Evolutionary conservation across 2,329 filamentous ascomycete species (phyloP).

Genomic region (Cryphonectria radicalis): DNA sequence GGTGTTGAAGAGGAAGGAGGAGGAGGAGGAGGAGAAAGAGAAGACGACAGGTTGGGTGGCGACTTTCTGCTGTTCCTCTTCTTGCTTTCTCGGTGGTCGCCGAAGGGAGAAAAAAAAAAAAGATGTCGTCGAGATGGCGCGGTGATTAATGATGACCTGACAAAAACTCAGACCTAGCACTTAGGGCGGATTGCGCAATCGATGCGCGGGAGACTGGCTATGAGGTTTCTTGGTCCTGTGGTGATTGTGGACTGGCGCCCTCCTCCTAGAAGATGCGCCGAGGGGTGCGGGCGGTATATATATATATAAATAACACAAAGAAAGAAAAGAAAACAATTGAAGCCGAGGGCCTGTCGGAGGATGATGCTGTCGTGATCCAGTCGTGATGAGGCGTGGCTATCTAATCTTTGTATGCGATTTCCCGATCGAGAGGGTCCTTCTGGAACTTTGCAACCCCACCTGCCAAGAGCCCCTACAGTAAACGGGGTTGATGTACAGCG

Average conservation of each 20-base stretch:
- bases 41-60: background rate
- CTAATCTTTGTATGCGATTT: conserved; percentile 1
- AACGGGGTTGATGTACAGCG: no score
- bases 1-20: background rate
- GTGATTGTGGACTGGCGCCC: background rate
- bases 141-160: conserved; percentile 6
- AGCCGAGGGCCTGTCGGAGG: background rate
- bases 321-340: background rate
- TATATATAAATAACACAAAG: background rate
- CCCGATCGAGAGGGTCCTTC: background rate
- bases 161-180: background rate
- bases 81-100: background rate
- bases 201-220: conserved; percentile 5
- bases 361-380: background rate
- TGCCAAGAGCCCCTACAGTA: background rate
- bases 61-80: background rate
- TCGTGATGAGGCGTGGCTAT: background rate
- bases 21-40: no score
- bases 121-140: background rate
- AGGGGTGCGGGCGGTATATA: background rate
- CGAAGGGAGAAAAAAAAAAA: background rate
- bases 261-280: background rate
- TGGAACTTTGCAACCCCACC: background rate
- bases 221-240: background rate
- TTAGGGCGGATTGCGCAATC: conserved; percentile 28